Conservation (phyloP, 768 basidiomycete genomes). For the Pilatotrama ljubarskyi region DNA sequence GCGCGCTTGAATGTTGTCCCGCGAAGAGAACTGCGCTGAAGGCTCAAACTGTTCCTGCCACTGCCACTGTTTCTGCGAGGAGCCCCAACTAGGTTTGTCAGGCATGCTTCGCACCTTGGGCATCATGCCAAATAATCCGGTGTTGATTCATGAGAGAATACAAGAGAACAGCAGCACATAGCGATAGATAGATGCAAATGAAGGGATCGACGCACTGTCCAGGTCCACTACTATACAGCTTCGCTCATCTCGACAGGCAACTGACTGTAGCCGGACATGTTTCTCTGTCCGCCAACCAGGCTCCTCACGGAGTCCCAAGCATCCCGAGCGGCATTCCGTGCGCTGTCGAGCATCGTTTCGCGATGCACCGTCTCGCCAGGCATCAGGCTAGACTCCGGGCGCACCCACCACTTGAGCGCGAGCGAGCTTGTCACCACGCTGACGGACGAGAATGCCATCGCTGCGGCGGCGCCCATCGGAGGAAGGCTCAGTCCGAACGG, state of each 20-base stretch:
- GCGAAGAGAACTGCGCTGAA: too few species aligned
- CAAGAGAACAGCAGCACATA: too few species aligned
- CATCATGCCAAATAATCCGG: too few species aligned
- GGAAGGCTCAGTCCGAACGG: constrained; percentile 92
- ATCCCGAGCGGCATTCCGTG: constrained; percentile 44
- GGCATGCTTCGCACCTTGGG: too few species aligned
- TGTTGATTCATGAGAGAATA: too few species aligned
- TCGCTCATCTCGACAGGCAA: constrained; percentile 60
- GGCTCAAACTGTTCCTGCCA: too few species aligned
- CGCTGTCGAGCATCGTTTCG: constrained; percentile 43
- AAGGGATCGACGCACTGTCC: constrained; percentile 1
- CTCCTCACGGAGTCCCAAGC: constrained; percentile 45
- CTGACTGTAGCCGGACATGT: constrained; percentile 61
- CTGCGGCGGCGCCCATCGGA: constrained; percentile 98
- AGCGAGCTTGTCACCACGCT: constrained; percentile 92
- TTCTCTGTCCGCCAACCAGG: constrained; percentile 41
- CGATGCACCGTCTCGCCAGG: constrained; percentile 48
- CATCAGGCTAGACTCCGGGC: constrained; percentile 71
- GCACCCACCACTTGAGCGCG: constrained; percentile 80
- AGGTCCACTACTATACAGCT: constrained; percentile 17
- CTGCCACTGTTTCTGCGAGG: too few species aligned
- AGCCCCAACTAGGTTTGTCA: too few species aligned
- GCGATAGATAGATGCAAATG: background rate
- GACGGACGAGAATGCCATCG: constrained; percentile 97
- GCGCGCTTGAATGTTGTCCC: too few species aligned